Conservation (phyloP, 306 rosid genomes). For the Dryas alaskensis region DNA sequence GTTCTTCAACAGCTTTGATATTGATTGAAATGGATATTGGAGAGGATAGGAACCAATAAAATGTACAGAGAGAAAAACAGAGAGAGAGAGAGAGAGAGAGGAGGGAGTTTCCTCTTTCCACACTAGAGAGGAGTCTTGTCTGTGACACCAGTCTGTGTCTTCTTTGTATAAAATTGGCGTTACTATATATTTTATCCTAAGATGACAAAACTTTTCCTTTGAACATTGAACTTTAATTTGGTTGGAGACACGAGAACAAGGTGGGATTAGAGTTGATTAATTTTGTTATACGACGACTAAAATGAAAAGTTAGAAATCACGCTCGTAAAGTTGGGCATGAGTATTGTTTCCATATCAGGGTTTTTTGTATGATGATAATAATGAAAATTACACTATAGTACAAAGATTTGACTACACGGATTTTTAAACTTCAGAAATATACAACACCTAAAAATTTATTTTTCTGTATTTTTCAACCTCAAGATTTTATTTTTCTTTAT, state of each 20-base stretch:
- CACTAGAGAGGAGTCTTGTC: background rate
- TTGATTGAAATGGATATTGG: background rate
- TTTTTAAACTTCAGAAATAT: too few relatives aligned
- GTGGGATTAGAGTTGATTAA: background rate
- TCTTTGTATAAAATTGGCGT: background rate
- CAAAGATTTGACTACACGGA: background rate
- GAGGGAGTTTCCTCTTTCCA: background rate
- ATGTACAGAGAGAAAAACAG: background rate
- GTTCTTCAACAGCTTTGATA: background rate
- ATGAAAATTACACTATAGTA: background rate
- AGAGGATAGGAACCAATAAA: too few relatives aligned
- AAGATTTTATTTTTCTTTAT: background rate
- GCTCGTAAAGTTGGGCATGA: background rate
- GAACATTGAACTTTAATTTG: constrained; percentile 8
- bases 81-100: background rate
- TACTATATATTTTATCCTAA: background rate
- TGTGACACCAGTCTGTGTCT: background rate
- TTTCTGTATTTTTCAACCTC: background rate
- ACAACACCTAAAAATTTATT: too few relatives aligned
- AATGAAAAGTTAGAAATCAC: background rate
- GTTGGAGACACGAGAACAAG: background rate
- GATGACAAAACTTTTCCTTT: background rate
- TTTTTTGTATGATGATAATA: background rate
- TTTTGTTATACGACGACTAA: background rate
- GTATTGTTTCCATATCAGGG: background rate